These are phyloP conservation scores for Starmerella roubikii DNA, from an alignment of 805 yeast genomes.

Conservation along the genomic window DNA sequence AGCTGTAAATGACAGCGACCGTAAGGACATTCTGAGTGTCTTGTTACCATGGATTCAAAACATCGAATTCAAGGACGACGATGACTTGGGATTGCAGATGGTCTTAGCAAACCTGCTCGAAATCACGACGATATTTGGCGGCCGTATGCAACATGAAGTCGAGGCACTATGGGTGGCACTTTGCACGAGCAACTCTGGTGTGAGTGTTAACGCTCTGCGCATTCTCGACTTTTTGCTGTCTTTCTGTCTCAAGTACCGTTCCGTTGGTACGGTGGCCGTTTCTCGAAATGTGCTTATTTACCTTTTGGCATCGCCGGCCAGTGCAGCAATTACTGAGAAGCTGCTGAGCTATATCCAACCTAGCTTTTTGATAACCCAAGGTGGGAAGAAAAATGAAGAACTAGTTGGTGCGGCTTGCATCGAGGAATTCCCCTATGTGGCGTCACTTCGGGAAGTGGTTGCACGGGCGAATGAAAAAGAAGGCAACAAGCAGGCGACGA, in stretches of 20 bases:
- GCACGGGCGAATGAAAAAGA: constrained; percentile 38
- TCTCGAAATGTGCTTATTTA: constrained; percentile 73
- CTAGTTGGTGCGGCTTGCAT: constrained; percentile 15
- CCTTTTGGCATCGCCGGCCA: constrained; percentile 38
- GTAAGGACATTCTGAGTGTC: constrained; percentile 69
- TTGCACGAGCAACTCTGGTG: constrained; percentile 52
- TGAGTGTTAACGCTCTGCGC: constrained; percentile 48
- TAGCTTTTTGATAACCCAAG: constrained; percentile 49
- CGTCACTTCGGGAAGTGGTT: constrained; percentile 48
- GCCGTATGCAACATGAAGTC: constrained; percentile 66
- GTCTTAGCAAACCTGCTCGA: constrained; percentile 41
- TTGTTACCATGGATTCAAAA: constrained; percentile 88
- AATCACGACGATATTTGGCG: constrained; percentile 65
- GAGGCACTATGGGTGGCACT: constrained; percentile 93
- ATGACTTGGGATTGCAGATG: constrained; percentile 16
- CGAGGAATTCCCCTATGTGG: constrained; percentile 54
- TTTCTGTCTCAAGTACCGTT: constrained; percentile 55
- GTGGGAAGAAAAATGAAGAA: constrained; percentile 2
- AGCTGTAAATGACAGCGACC: constrained; percentile 41
- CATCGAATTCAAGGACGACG: constrained; percentile 41
- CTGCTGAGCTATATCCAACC: constrained; percentile 66
- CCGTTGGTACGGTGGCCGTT: constrained; percentile 59
- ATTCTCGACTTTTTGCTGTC: constrained; percentile 58
- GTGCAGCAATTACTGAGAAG: constrained; percentile 42
- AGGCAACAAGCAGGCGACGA: constrained; percentile 1